Conservation (phyloP, 164 flowering plant genomes). For the Berberis vulgaris region DNA sequence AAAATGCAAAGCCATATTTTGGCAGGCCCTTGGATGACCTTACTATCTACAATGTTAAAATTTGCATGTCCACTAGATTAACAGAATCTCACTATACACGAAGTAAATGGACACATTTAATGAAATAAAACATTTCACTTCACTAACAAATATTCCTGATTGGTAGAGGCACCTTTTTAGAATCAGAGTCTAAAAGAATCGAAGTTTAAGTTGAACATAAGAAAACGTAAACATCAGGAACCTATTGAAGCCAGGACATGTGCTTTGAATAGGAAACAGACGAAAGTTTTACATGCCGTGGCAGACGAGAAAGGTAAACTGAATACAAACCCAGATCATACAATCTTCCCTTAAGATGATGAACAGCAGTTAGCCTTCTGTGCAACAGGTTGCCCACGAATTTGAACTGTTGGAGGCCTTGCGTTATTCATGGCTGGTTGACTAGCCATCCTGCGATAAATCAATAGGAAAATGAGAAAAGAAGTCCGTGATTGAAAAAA, state of each 20-base stretch:
- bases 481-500: neutral
- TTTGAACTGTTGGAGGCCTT: slow-evolving; percentile 74
- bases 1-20: too few relatives aligned
- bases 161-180: slow-evolving; percentile 18
- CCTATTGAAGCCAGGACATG: neutral
- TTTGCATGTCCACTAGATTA: too few relatives aligned
- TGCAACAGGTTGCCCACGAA: slow-evolving; percentile 72
- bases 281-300: slow-evolving; percentile 18
- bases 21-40: too few relatives aligned
- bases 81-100: too few relatives aligned
- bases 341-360: slow-evolving; percentile 11
- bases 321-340: neutral
- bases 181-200: slow-evolving; percentile 1
- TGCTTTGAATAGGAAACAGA: neutral
- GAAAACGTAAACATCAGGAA: neutral
- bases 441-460: slow-evolving; percentile 65
- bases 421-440: slow-evolving; percentile 69
- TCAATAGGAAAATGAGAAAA: neutral
- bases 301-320: slow-evolving; percentile 3
- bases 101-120: neutral
- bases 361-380: slow-evolving; percentile 45
- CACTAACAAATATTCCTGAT: slow-evolving; percentile 6
- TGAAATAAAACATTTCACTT: too few relatives aligned
- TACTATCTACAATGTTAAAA: too few relatives aligned
- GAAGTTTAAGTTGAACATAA: neutral